Percentiles rank a stretch among this genome's conserved stretches.
Evolutionary conservation across 768 basidiomycete species (phyloP).

Genomic region (Mrakia frigida): DNA sequence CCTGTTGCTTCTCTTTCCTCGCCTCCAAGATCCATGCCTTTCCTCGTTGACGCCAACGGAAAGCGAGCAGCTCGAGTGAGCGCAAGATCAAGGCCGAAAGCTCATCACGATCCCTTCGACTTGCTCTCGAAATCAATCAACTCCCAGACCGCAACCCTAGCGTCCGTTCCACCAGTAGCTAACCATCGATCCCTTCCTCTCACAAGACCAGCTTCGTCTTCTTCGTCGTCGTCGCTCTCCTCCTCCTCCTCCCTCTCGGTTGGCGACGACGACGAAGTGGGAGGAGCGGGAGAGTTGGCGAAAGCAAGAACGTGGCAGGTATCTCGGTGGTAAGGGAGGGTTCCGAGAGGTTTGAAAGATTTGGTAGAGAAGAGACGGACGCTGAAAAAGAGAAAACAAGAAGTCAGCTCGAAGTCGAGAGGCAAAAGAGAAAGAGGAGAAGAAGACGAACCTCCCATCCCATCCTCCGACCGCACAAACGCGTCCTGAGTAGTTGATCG

Average conservation of each 20-base stretch:
- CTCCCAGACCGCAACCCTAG: conserved; percentile 66
- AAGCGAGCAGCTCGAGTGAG: too few species aligned
- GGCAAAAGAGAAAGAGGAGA: background rate
- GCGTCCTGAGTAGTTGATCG: conserved; percentile 66
- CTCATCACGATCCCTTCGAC: background rate
- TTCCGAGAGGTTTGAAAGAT: conserved; percentile 74
- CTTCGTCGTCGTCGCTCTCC: conserved; percentile 49
- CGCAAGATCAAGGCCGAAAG: background rate
- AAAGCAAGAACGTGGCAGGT: conserved; percentile 72
- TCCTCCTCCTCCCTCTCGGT: conserved; percentile 46
- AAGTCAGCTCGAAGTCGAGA: background rate
- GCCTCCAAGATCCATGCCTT: too few species aligned
- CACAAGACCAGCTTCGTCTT: conserved; percentile 52
- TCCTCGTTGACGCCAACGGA: too few species aligned
- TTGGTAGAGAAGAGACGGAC: conserved; percentile 77
- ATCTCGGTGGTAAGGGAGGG: conserved; percentile 72
- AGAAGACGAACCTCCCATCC: conserved; percentile 72
- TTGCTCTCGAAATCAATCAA: conserved; percentile 43
- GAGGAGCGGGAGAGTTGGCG: conserved; percentile 43
- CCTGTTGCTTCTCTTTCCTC: too few species aligned
- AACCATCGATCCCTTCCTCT: conserved; percentile 58
- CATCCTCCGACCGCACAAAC: conserved; percentile 87
- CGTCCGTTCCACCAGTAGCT: conserved; percentile 61
- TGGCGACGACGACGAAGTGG: background rate
- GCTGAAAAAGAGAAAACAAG: conserved; percentile 47